Conservation (phyloP, 2,329 filamentous ascomycete genomes). For the Colletotrichum sp. region DNA sequence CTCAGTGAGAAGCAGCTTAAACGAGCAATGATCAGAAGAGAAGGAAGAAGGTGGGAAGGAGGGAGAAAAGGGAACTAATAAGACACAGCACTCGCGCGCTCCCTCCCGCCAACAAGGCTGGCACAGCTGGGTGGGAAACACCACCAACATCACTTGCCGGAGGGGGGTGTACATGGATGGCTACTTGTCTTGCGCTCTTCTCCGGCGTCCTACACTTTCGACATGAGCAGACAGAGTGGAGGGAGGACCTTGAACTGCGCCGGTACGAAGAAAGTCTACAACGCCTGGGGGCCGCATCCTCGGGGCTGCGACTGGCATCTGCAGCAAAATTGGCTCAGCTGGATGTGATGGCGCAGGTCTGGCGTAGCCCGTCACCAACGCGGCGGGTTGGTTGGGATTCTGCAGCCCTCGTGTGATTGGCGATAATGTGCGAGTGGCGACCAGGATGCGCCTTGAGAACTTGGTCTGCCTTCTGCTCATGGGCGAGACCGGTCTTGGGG, state of each 20-base stretch:
- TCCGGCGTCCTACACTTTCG: background rate
- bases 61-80: background rate
- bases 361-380: background rate
- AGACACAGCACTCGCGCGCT: background rate
- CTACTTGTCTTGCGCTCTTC: background rate
- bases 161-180: background rate
- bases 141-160: background rate
- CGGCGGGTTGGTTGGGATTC: background rate
- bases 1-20: background rate
- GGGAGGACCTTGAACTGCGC: background rate
- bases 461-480: background rate
- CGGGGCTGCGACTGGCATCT: background rate
- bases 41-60: background rate
- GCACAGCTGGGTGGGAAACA: background rate
- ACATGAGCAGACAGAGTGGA: background rate
- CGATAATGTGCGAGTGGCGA: background rate
- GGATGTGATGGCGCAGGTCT: constrained; percentile 14
- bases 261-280: background rate
- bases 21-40: background rate
- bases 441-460: background rate
- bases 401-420: background rate
- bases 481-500: background rate
- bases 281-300: background rate
- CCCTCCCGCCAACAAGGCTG: background rate
- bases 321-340: constrained; percentile 14